These are phyloP conservation scores for Trichoderma gamsii DNA, from an alignment of 495 filamentous ascomycete species.

Conservation along the genomic window DNA sequence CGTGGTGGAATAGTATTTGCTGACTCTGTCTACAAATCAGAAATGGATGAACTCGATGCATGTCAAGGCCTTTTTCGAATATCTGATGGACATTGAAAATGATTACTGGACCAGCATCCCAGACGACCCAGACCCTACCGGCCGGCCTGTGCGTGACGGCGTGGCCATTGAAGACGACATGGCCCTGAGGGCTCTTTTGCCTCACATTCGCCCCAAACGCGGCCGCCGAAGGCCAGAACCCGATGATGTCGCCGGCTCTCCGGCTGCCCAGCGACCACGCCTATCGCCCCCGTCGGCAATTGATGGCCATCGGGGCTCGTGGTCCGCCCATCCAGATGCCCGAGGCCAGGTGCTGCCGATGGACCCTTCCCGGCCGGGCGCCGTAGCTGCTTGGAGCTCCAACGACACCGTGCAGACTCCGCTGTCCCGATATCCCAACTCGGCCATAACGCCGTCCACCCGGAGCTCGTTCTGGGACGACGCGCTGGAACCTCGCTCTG, in stretches of 20 bases:
- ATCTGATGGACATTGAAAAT: conserved; percentile 72
- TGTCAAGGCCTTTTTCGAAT: conserved; percentile 94
- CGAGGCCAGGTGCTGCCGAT: conserved; percentile 33
- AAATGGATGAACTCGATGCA: conserved; percentile 99
- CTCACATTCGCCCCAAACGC: conserved; percentile 83
- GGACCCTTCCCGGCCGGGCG: conserved; percentile 23
- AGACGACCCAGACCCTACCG: conserved; percentile 51
- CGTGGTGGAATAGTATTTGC: not conserved
- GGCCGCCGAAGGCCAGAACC: conserved; percentile 77
- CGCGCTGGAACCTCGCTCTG: conserved; percentile 58
- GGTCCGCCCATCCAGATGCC: conserved; percentile 46
- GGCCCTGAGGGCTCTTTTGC: conserved; percentile 80
- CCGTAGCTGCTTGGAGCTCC: conserved; percentile 29
- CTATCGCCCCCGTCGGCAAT: conserved; percentile 45
- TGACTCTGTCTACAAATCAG: conserved; percentile 37
- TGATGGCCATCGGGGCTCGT: conserved; percentile 5
- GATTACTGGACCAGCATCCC: conserved; percentile 82
- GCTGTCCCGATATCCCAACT: conserved; percentile 66
- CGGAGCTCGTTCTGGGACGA: conserved; percentile 44
- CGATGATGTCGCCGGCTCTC: conserved; percentile 52
- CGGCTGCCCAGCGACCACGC: conserved; percentile 54
- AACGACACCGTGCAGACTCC: conserved; percentile 49
- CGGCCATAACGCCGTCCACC: conserved; percentile 63
- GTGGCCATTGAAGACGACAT: conserved; percentile 89
- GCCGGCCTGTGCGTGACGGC: conserved; percentile 68